Base-by-base conservation (phyloP, 768 basidiomycete species). In the Podaxis carcinomalis region DNA sequence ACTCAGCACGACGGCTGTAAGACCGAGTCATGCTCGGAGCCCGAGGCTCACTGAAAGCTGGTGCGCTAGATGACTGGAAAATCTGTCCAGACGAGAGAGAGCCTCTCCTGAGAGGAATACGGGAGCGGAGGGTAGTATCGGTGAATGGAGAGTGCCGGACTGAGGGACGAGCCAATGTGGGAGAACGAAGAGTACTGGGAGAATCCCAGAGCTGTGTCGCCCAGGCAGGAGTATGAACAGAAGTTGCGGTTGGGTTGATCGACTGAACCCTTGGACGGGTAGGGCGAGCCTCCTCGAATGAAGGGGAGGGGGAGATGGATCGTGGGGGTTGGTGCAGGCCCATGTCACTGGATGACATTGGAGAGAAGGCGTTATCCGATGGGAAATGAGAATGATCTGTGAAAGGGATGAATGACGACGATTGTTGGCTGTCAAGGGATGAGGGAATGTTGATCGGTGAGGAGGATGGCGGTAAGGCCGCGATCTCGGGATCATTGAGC, bases 61-160 rank as follows among this genome's bases (percentile, higher is more conserved):
- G 90, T 0, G 90, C 90, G 64, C 88, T 89, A 9, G 88, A 81
- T 10, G 89, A 87, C 56, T 83, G 83, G 75, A 92, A 89, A 57
- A 86, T 73, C 39, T 83, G 80, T 16, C 77, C 75, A 0, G 75
- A 73, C 32, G 84, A 74, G n/a, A 83, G 68, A 67, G 82, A 75
- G 66, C 80, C 73, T 67, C 80, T 78, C 62, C 77, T 76, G 56
- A 74, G 70, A 62, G 77, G 77, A 53, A 76, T 69, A 39, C 78
- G 76, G 57, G 73, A 75, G 58, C 78, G 75, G 32, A 74, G 74
- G 28, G 74, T 78, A 56, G 68, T 64, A 61, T 78, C 78, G 27
- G 73, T 70, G 61, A 82, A 74, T 56, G 81, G 83, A 0, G 80
- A 81, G 63, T 80, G 83, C 51, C 77, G 80, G 47, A 76, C 74